These are phyloP conservation scores for Astrocystis sublimbata DNA, from an alignment of 495 filamentous ascomycete species.

Conservation along the genomic window DNA sequence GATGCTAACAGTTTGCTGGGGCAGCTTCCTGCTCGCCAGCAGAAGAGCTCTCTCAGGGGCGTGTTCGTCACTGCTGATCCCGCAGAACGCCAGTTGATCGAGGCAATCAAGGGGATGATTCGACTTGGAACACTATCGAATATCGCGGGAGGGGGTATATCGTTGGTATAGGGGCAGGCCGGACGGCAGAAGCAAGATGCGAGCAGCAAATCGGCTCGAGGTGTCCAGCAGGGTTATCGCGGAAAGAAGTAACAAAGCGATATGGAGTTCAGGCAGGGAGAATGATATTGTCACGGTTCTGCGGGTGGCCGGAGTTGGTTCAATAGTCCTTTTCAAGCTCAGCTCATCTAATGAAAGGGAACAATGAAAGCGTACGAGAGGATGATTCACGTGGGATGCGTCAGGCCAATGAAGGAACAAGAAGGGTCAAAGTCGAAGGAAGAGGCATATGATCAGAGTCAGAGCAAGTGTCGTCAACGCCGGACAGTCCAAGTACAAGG, in stretches of 20 bases:
- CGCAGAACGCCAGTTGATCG: conserved; percentile 15
- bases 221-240: conserved; percentile 13
- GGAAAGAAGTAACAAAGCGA: conserved; percentile 15
- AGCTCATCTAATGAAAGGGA: background rate
- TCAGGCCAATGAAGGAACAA: background rate
- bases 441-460: conserved; percentile 4
- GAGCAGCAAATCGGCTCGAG: conserved; percentile 4
- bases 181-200: conserved; percentile 7
- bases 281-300: conserved; percentile 18
- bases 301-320: conserved; percentile 2
- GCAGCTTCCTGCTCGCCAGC: conserved; percentile 45
- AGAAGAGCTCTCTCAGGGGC: conserved; percentile 32
- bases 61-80: conserved; percentile 22
- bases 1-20: conserved; percentile 29
- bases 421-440: conserved; percentile 4
- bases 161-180: background rate
- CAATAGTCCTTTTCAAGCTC: conserved; percentile 1
- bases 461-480: conserved; percentile 12
- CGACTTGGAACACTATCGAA: background rate
- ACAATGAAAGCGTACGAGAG: background rate
- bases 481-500: conserved; percentile 12
- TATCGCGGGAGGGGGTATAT: background rate
- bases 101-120: background rate
- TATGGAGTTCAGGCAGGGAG: conserved; percentile 12
- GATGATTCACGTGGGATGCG: conserved; percentile 8